These are phyloP conservation scores for Colletotrichum destructivum DNA, from an alignment of 2,329 filamentous ascomycete genomes.

Conservation along the genomic window DNA sequence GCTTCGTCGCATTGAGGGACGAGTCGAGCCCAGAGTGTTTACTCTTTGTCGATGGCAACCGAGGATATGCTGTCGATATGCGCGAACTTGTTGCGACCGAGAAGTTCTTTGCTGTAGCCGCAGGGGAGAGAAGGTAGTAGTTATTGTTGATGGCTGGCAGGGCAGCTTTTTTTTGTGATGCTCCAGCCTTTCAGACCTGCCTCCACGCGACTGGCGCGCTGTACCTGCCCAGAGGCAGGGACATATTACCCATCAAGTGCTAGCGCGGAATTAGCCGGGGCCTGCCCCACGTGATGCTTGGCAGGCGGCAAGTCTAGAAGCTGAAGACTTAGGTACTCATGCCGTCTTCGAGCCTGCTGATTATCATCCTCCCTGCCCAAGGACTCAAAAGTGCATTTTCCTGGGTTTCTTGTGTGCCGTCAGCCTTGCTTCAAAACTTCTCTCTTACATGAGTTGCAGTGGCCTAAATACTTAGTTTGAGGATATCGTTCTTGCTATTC, in stretches of 20 bases:
- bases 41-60: constrained; percentile 4
- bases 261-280: constrained; percentile 33
- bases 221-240: constrained; percentile 30
- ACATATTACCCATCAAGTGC: constrained; percentile 28
- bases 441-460: not conserved
- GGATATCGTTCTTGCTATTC: constrained; percentile 19
- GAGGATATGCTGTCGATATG: constrained; percentile 8
- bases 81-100: not conserved
- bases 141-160: constrained; percentile 33
- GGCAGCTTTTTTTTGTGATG: constrained; percentile 40
- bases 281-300: constrained; percentile 40
- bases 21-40: constrained; percentile 11
- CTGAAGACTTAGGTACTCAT: constrained; percentile 23
- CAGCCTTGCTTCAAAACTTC: constrained; percentile 21
- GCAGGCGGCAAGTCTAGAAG: constrained; percentile 20
- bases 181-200: constrained; percentile 37
- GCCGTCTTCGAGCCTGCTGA: constrained; percentile 21
- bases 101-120: constrained; percentile 10
- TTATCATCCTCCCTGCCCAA: constrained; percentile 23
- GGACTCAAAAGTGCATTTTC: constrained; percentile 16
- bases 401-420: constrained; percentile 18
- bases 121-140: constrained; percentile 9
- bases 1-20: constrained; percentile 37
- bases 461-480: constrained; percentile 14
- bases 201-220: constrained; percentile 43